Evolutionary conservation across 2,329 filamentous ascomycete genomes (phyloP), one percentile per base, ranked within the genome.

Genomic region (Exophiala oligosperma): DNA sequence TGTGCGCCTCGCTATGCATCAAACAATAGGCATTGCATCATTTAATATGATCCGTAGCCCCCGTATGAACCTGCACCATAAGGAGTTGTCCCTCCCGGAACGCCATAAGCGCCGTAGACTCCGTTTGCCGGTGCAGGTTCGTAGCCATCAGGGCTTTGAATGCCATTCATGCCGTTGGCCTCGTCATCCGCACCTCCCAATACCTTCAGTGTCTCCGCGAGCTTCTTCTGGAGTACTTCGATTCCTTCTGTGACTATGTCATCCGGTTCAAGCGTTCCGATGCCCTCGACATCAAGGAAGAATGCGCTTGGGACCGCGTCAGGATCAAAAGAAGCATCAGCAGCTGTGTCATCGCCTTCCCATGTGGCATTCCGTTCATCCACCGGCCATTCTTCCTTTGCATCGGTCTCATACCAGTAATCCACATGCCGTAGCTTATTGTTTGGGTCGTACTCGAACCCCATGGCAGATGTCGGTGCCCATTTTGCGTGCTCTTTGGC

Each of bases 401-500:
- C 76, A 74, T 95, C 89, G 66, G 88, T 84, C 79, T 99, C 94
- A 72, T 91, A 97, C 94, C 94, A 99, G 74, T 96, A 85, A 70
- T 96, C 91, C 56, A 94, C 81, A 75, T 99, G 94, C 65, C 88
- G 85, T 65, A 99, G 79, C 77, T 96, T 97, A 78, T 99, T 99
- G 74, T 95, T 90, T 60, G 94, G 94, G 73, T 99, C 94, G 74
- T 99, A 99, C 75, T 99, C 94, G 72, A 99, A 99, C 24, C 91
- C 92, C 41, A 99, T 87, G 2, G 94, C 94, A 41, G 92, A 84
- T 37, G 90, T 93, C 1, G 94, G 92, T 69, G 91, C 90, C 94
- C 94, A 99, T 76, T 99, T 99, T 8, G 94, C 91, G 75, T 99
- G 94, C 74, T 99, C 94, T 80, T 99, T 99, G 38, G 93, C 92